phyloP scores from a whole-genome alignment of 768 basidiomycete genomes.

The Pleurotus djamor region DNA sequence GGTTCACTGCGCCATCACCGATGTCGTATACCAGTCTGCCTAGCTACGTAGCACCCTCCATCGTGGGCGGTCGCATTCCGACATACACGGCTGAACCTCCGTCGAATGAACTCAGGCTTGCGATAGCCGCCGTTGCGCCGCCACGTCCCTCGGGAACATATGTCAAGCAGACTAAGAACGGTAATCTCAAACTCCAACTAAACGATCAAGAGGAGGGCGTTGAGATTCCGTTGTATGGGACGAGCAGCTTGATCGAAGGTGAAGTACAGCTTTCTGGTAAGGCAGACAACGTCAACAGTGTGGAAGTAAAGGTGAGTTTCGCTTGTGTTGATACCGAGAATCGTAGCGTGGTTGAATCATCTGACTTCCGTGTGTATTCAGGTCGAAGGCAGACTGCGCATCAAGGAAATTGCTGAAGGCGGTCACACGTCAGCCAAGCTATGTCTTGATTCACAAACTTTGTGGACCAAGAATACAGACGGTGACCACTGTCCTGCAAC shows the following conservation, averaged over 20 bases:
- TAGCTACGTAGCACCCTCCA: slow-evolving; percentile 37
- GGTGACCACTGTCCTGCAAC: slow-evolving; percentile 47
- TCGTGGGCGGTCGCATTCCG: slow-evolving; percentile 32
- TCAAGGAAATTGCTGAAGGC: slow-evolving; percentile 68
- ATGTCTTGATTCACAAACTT: slow-evolving; percentile 45
- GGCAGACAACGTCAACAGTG: slow-evolving; percentile 51
- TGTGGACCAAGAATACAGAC: slow-evolving; percentile 55
- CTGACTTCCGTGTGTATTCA: slow-evolving; percentile 18
- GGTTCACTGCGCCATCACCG: neutral
- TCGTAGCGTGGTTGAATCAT: neutral
- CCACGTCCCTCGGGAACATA: slow-evolving; percentile 45
- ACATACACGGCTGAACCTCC: slow-evolving; percentile 57
- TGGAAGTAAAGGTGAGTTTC: slow-evolving; percentile 59
- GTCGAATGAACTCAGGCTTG: slow-evolving; percentile 41
- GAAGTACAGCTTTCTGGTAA: slow-evolving; percentile 47
- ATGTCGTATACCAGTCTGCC: slow-evolving; percentile 61
- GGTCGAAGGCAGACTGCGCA: slow-evolving; percentile 58
- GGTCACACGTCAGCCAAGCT: slow-evolving; percentile 52
- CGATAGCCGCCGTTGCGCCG: slow-evolving; percentile 31
- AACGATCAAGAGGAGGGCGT: slow-evolving; percentile 48
- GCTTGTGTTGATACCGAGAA: neutral
- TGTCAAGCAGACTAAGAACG: slow-evolving; percentile 57
- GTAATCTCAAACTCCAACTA: slow-evolving; percentile 49
- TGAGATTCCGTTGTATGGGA: slow-evolving; percentile 56
- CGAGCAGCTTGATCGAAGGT: slow-evolving; percentile 51